Conservation (phyloP, 768 basidiomycete species). For the Cantharellus cinnabarinus region DNA sequence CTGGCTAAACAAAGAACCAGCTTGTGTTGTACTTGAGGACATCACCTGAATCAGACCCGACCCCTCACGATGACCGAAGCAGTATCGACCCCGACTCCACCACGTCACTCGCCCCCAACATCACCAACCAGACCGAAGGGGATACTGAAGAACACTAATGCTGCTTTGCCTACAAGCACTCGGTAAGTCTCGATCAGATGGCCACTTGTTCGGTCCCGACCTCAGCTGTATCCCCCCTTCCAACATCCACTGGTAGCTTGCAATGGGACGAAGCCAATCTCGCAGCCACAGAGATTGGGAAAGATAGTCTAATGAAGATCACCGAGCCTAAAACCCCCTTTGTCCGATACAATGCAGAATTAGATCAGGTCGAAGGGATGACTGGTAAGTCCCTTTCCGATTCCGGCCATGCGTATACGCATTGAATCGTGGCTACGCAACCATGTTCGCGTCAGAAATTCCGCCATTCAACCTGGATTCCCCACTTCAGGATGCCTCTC, state of each 20-base stretch:
- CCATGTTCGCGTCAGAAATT: conserved; percentile 35
- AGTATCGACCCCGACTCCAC: not conserved
- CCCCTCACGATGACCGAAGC: not conserved
- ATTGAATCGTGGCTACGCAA: not conserved
- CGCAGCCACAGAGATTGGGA: conserved; percentile 78
- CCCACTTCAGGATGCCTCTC: not conserved
- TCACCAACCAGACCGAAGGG: conserved; percentile 46
- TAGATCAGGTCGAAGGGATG: conserved; percentile 57
- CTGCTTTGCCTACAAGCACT: not conserved
- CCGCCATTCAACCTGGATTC: conserved; percentile 45
- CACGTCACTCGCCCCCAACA: conserved; percentile 1
- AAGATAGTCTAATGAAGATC: conserved; percentile 96
- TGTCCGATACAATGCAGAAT: conserved; percentile 74
- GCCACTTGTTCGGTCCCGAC: not conserved
- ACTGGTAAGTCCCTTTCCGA: conserved; percentile 26
- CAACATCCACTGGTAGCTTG: conserved; percentile 24
- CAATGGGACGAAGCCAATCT: conserved; percentile 95
- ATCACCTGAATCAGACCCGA: too few relatives aligned
- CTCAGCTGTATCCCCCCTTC: not conserved
- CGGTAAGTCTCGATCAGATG: not conserved
- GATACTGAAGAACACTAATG: conserved; percentile 68
- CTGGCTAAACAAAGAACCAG: too few relatives aligned
- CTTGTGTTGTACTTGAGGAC: too few relatives aligned
- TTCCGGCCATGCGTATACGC: not conserved
- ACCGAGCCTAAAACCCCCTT: conserved; percentile 95